Evolutionary conservation across 2,329 filamentous ascomycete genomes (phyloP).

Genomic region (Hymenotorrendiella dingleyae): DNA sequence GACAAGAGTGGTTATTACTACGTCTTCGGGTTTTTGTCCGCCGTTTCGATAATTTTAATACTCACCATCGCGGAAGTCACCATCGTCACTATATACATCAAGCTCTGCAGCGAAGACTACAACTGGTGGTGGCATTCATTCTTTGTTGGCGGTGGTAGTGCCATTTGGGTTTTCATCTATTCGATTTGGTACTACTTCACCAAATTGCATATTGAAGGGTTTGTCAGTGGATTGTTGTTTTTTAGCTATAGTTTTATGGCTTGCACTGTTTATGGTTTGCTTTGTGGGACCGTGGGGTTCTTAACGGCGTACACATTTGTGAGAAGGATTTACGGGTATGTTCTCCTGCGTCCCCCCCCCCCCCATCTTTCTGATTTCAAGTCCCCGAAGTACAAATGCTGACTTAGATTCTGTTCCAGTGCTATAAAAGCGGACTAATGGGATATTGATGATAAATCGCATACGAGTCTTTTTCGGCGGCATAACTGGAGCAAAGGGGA

Average conservation of each 20-base stretch:
- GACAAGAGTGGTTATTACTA: conserved; percentile 92
- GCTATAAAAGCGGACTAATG: conserved; percentile 4
- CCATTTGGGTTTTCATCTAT: conserved; percentile 77
- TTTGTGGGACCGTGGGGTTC: conserved; percentile 81
- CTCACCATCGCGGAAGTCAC: conserved; percentile 78
- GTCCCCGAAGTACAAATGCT: too few relatives aligned
- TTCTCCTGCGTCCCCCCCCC: conserved; percentile 14
- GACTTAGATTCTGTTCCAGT: neutral
- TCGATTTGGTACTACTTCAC: conserved; percentile 78
- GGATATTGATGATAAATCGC: neutral
- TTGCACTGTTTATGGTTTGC: conserved; percentile 72
- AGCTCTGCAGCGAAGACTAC: conserved; percentile 80
- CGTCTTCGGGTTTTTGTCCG: conserved; percentile 77
- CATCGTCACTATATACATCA: conserved; percentile 75
- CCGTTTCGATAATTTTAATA: conserved; percentile 66
- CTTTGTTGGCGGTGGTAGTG: conserved; percentile 67
- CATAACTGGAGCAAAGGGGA: neutral
- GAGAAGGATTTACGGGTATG: conserved; percentile 73
- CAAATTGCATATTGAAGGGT: conserved; percentile 74
- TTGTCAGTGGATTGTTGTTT: conserved; percentile 74
- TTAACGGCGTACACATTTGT: conserved; percentile 80
- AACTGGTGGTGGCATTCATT: conserved; percentile 94
- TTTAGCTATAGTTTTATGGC: conserved; percentile 81
- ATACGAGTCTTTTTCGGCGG: neutral
- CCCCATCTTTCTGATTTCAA: too few relatives aligned